Evolutionary conservation across 192 early-diverging fungal genomes (phyloP), one percentile per base, ranked within the genome.

Genomic region (Backusella liffmaniae): DNA sequence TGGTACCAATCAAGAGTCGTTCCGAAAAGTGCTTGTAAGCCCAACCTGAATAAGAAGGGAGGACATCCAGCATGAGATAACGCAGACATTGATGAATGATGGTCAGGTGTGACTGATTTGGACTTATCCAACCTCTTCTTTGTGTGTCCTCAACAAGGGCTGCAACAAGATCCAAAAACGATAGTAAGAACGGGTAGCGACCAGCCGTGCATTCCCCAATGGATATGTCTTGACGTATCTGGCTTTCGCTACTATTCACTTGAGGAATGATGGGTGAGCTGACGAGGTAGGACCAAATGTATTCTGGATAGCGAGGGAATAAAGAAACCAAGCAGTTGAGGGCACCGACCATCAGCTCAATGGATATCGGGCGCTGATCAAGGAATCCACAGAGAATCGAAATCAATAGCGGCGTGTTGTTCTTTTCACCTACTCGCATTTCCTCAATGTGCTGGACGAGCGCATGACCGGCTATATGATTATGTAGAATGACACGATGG

Each of bases 1-100:
- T 78, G 21, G 66, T 46, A 9, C 81, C 81, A 35, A 82, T 78
- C 18, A 70, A 51, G 51, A 65, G 76, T 10, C 77, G 73, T 21
- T 82, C 77, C 3, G 74, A 79, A 1, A 79, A 35, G 0, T 44
- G 29, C 56, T 74, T 72, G 56, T 82, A 82, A 10, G 77, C 70
- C 81, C 81, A 82, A 1, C 39, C 66, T 29, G 76, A 59, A 66
- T 82, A 82, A 5, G 51, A 73, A 8, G 77, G 81, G 26, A 82
- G 79, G 0, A 82, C 71, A 30, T 82, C 70, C 37, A 66, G 12
- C 69, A 75, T 72, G 26, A 78, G 32, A 35, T 73, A 77, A 32
- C 77, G 68, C 2, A 77, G 30, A 46, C 67, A 81, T n/a, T 35
- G 46, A 44, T 46, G 69, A 3, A 81, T 18, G 35, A 66, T 26